Evolutionary conservation across 2,329 filamentous ascomycete species (phyloP).

Genomic region (Fusarium nisikadoi): DNA sequence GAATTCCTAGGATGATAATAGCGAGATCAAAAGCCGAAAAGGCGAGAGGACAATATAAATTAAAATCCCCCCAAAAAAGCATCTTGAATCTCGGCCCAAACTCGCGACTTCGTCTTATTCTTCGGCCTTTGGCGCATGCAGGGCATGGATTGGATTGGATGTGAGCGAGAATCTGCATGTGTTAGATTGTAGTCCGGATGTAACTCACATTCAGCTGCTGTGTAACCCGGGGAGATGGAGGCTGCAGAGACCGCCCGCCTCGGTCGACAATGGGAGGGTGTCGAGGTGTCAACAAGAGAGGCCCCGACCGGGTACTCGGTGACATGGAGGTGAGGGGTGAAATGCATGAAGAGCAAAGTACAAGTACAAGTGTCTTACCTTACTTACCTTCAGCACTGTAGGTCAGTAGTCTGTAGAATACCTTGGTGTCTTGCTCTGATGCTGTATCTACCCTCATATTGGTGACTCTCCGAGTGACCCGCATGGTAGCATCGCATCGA

Average conservation of each 20-base stretch:
- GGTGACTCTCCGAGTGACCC: slow-evolving; percentile 3
- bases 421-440: neutral
- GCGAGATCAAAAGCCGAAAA: slow-evolving; percentile 2
- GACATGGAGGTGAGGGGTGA: slow-evolving; percentile 25
- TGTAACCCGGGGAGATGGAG: slow-evolving; percentile 29
- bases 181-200: neutral
- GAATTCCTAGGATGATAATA: neutral
- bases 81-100: neutral
- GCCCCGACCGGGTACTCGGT: slow-evolving; percentile 25
- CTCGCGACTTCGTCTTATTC: slow-evolving; percentile 19
- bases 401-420: neutral
- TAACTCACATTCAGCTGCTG: neutral
- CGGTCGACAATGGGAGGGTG: slow-evolving; percentile 12
- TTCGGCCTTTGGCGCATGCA: slow-evolving; percentile 5
- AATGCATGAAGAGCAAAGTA: neutral
- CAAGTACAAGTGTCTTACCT: neutral
- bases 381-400: neutral
- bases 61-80: neutral
- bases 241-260: slow-evolving; percentile 31
- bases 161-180: neutral
- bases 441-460: neutral
- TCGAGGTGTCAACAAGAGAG: neutral
- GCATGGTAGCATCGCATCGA: slow-evolving; percentile 4
- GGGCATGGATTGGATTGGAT: neutral
- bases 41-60: neutral